These are phyloP conservation scores for Aspergillus ustus DNA, from an alignment of 2,329 filamentous ascomycete genomes.

Conservation along the genomic window DNA sequence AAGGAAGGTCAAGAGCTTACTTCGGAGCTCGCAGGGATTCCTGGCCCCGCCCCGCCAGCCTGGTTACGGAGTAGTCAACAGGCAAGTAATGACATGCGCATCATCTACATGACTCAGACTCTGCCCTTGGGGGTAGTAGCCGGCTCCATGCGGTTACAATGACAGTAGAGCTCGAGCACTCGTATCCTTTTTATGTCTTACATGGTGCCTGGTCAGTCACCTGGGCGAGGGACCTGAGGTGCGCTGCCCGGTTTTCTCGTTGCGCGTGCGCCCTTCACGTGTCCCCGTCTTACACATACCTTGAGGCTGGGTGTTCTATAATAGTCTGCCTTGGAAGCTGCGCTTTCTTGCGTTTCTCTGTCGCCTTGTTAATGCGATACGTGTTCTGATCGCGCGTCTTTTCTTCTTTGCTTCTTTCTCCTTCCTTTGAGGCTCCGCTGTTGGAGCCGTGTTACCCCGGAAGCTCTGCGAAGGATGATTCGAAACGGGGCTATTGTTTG, in stretches of 20 bases:
- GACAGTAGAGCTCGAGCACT: not conserved
- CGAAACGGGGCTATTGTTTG: slow-evolving; percentile 3
- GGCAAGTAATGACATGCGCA: not conserved
- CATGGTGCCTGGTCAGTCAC: slow-evolving; percentile 8
- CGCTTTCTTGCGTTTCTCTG: not conserved
- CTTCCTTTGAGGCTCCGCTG: not conserved
- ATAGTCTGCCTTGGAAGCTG: slow-evolving; percentile 13
- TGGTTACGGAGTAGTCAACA: not conserved
- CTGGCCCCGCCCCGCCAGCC: not conserved
- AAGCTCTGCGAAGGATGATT: slow-evolving; percentile 1
- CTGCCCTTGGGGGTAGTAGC: not conserved
- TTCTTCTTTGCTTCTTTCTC: not conserved
- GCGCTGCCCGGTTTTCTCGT: slow-evolving; percentile 11
- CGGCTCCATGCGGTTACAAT: not conserved
- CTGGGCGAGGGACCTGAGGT: slow-evolving; percentile 17
- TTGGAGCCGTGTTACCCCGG: not conserved
- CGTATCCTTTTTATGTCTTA: slow-evolving; percentile 1
- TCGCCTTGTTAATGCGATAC: not conserved
- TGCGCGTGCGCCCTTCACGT: slow-evolving; percentile 29
- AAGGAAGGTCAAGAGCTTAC: not conserved
- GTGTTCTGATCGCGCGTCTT: not conserved
- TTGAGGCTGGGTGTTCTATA: slow-evolving; percentile 25
- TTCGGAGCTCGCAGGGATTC: not conserved
- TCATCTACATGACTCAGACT: not conserved
- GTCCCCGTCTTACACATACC: slow-evolving; percentile 22